A percentile compares a stretch with the other conserved stretches of the same genome.
Conservation (phyloP, 345 rosid species). For the Firmiana major region DNA sequence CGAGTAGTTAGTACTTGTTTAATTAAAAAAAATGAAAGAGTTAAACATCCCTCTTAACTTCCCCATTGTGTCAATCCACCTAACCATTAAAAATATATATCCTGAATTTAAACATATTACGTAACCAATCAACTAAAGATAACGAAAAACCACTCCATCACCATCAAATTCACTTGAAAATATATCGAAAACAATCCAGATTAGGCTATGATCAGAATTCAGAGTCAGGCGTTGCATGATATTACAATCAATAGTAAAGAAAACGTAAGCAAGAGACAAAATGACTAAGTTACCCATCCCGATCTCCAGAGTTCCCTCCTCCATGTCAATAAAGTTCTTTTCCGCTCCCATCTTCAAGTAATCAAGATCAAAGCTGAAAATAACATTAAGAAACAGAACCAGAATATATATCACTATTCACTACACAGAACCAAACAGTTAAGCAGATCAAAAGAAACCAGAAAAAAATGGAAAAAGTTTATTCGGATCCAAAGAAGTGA, state of each 20-base stretch:
- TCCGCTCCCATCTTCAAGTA: conserved; percentile 48
- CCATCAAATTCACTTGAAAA: not conserved
- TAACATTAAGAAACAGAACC: not conserved
- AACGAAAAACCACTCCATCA: not conserved
- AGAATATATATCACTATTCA: not conserved
- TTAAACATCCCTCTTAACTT: not conserved
- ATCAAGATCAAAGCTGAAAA: not conserved
- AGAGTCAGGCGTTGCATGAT: not conserved
- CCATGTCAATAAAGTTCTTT: conserved; percentile 50
- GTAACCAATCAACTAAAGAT: not conserved
- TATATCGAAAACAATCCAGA: not conserved
- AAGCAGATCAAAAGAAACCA: not conserved
- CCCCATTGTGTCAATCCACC: not conserved
- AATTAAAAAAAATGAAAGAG: not conserved
- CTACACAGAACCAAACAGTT: not conserved
- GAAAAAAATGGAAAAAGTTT: not conserved
- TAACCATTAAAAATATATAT: not conserved
- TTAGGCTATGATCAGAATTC: not conserved
- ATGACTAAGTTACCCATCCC: conserved; percentile 63
- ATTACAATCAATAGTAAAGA: not conserved
- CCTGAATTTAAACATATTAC: not conserved
- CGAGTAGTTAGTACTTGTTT: not conserved
- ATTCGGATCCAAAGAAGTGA: not conserved
- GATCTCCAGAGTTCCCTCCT: conserved; percentile 70
- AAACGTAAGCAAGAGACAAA: not conserved